A percentile compares a stretch with the other conserved stretches of the same genome.
phyloP scores from a whole-genome alignment of 805 yeast genomes.

The Ogataea kodamae region DNA sequence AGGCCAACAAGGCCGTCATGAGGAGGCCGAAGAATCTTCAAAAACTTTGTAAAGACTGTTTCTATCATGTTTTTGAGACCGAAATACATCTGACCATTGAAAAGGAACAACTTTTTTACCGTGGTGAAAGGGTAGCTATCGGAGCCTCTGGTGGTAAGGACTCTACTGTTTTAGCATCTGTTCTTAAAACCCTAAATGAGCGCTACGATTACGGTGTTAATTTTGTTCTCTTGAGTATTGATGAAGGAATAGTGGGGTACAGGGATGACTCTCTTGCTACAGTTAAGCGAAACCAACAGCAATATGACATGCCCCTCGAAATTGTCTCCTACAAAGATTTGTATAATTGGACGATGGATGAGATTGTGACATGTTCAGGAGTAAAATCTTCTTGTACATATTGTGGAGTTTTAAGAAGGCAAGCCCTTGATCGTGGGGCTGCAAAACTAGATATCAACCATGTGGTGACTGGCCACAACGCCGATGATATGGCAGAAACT shows the following conservation, averaged over 20 bases:
- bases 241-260: conserved; percentile 96
- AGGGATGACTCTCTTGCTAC: conserved; percentile 97
- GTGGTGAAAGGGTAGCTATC: conserved; percentile 88
- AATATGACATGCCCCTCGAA: conserved; percentile 43
- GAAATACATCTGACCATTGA: conserved; percentile 91
- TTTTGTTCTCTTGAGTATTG: conserved; percentile 79
- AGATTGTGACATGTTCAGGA: conserved; percentile 92
- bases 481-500: conserved; percentile 99
- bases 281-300: conserved; percentile 86
- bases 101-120: conserved; percentile 61
- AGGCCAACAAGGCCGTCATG: conserved; percentile 76
- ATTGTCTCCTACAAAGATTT: conserved; percentile 76
- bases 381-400: conserved; percentile 93
- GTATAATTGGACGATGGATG: conserved; percentile 99
- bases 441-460: conserved; percentile 79
- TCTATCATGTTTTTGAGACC: conserved; percentile 85
- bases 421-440: conserved; percentile 95
- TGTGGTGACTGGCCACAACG: conserved; percentile 97
- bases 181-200: conserved; percentile 82
- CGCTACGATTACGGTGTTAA: conserved; percentile 85
- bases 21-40: conserved; percentile 90
- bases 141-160: conserved; percentile 99
- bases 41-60: conserved; percentile 87
- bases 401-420: conserved; percentile 96
- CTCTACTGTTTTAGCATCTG: conserved; percentile 89